phyloP scores from a whole-genome alignment of 306 rosid species.

The Quillaja saponaria region DNA sequence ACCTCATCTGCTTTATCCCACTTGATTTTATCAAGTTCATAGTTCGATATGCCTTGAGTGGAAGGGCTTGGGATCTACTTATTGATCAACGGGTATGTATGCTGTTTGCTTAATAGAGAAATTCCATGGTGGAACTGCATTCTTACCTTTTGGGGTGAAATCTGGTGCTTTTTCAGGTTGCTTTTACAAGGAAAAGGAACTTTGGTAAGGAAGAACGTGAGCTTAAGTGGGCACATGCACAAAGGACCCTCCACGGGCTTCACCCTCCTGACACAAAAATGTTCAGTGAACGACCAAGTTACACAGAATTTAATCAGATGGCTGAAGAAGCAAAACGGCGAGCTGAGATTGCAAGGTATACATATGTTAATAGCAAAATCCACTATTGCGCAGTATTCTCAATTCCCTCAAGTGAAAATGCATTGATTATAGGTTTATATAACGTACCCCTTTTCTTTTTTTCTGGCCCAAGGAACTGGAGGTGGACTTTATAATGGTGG shows the following conservation, averaged over 20 bases:
- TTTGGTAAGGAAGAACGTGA: constrained; percentile 84
- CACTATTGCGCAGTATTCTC: no score
- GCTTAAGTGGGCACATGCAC: constrained; percentile 82
- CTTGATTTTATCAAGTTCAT: constrained; percentile 74
- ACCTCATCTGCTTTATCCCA: constrained; percentile 69
- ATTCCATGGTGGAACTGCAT: not conserved
- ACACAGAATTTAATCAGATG: constrained; percentile 71
- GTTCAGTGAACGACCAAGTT: constrained; percentile 50
- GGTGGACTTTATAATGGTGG: no score
- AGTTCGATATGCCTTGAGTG: constrained; percentile 69
- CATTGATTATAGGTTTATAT: no score
- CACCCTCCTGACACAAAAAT: constrained; percentile 71
- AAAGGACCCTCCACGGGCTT: constrained; percentile 84
- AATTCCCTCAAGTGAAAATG: no score
- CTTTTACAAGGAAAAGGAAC: constrained; percentile 76
- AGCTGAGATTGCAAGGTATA: constrained; percentile 90
- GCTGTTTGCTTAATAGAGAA: not conserved
- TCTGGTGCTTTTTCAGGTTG: constrained; percentile 47
- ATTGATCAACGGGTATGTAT: constrained; percentile 71
- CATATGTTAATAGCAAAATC: no score
- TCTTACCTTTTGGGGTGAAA: constrained; percentile 1
- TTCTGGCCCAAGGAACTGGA: no score
- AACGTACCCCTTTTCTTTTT: no score
- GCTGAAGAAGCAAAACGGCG: constrained; percentile 85
- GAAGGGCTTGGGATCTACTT: constrained; percentile 86